Evolutionary conservation across 169 alveolate species (phyloP).

Genomic region (Besnoitia besnoiti): DNA sequence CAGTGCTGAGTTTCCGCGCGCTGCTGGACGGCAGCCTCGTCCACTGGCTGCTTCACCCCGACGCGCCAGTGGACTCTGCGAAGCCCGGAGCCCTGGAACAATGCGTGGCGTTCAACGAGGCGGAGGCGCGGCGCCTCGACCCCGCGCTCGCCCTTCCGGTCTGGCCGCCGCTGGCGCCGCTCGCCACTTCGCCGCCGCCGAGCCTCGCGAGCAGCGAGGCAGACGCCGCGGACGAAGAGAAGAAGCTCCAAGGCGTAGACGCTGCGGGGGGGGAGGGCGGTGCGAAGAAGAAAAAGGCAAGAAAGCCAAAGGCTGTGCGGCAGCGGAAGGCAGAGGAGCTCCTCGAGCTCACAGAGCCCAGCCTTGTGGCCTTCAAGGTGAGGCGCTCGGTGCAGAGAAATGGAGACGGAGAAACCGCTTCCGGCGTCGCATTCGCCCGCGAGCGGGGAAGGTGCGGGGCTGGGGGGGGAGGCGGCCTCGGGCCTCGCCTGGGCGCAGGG

Average conservation of each 20-base stretch:
- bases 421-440: too few relatives aligned
- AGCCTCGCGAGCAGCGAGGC: not conserved
- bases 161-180: not conserved
- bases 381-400: too few relatives aligned
- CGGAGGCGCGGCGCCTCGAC: not conserved
- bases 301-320: not conserved
- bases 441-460: too few relatives aligned
- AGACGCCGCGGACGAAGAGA: not conserved
- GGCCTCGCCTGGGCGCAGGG: too few relatives aligned
- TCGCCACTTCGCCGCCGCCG: not conserved
- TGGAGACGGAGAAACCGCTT: not conserved
- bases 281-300: not conserved
- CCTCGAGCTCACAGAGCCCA: not conserved
- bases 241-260: not conserved
- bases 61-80: not conserved
- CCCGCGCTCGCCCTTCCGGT: not conserved
- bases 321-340: not conserved
- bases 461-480: too few relatives aligned
- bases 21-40: slow-evolving; percentile 10
- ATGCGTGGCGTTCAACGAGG: not conserved
- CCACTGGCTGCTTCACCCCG: slow-evolving; percentile 30
- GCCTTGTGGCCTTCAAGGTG: not conserved
- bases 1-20: slow-evolving; percentile 6
- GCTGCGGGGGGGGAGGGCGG: not conserved
- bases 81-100: not conserved